Base-by-base conservation (phyloP, 345 rosid species). In the Melaleuca quinquenervia region DNA sequence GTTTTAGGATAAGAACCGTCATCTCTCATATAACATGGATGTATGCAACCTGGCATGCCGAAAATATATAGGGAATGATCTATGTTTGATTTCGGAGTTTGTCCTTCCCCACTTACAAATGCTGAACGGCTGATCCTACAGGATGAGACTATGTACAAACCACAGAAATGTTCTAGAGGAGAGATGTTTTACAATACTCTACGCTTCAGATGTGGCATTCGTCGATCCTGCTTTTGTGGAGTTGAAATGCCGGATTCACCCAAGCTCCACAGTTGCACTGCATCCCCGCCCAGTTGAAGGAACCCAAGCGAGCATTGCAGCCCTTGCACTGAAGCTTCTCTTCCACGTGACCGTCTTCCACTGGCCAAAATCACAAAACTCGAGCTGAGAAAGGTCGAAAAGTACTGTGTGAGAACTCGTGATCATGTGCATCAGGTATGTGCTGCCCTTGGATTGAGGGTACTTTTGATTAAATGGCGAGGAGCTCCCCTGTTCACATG, bases 231-330 rank as follows among this genome's bases (percentile, higher is more conserved):
- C 92, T 91, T 89, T 94, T 96, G 86, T 94, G 96, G 83, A 97
- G 90, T 86, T 97, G 98, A 85, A 97, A 96, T 70, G 99, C 99
- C 7, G 98, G 99, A 88, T 94, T 95, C 84, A 94, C 92, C 99
- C 99, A 97, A 2, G 98, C 92, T 3, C 98, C 98, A 26, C 98
- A 96, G 84, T 93, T 95, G 92, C 99, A 97, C 82, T 97, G 99
- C 92, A 96, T 92, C 20, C 99, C 98, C 2, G 98, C 94, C 99
- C 99, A 97, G 86, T 96, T 96, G 91, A 96, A 97, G 44, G 93
- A 92, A 82, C 98, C 99, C 91, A 97, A 84, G 5, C 96, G 94
- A 18, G 96, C 93, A 8, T 95, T 95, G 88, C 99, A 97, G 56
- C 95, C 96, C 13, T 93, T 87, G 86, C 98, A 97, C 83, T 83